These are phyloP conservation scores for Eutrema heterophyllum DNA, from an alignment of 345 rosid species.

Conservation along the genomic window DNA sequence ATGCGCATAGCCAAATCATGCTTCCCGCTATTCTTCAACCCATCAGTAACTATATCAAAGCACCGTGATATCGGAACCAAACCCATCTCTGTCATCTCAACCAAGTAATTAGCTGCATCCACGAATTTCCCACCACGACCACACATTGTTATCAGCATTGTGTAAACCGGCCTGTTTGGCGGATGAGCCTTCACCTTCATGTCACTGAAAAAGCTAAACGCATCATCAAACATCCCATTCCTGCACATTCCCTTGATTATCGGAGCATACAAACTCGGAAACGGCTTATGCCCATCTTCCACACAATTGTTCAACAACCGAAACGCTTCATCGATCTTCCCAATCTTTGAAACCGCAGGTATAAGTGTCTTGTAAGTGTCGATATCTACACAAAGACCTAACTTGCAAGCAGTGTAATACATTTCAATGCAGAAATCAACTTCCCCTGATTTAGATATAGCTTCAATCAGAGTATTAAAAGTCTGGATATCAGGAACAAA, in stretches of 20 bases:
- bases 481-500: slow-evolving; percentile 59
- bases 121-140: slow-evolving; percentile 82
- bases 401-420: slow-evolving; percentile 57
- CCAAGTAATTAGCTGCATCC: slow-evolving; percentile 78
- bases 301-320: slow-evolving; percentile 53
- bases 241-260: slow-evolving; percentile 74
- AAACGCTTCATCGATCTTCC: slow-evolving; percentile 78
- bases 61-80: slow-evolving; percentile 75
- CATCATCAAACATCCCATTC: slow-evolving; percentile 82
- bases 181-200: slow-evolving; percentile 87
- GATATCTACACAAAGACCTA: slow-evolving; percentile 68
- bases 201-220: slow-evolving; percentile 75
- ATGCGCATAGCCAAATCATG: slow-evolving; percentile 81
- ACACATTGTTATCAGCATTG: slow-evolving; percentile 90
- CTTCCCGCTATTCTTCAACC: slow-evolving; percentile 78
- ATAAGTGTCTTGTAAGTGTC: slow-evolving; percentile 71
- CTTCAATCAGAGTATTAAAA: slow-evolving; percentile 59
- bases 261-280: slow-evolving; percentile 89
- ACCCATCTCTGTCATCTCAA: slow-evolving; percentile 91
- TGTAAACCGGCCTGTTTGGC: slow-evolving; percentile 83
- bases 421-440: slow-evolving; percentile 65
- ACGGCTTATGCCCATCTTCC: slow-evolving; percentile 84
- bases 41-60: slow-evolving; percentile 89
- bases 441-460: slow-evolving; percentile 61
- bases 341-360: slow-evolving; percentile 76